These are phyloP conservation scores for Sclerotinia spermophila DNA, from an alignment of 2,329 filamentous ascomycete genomes.

Conservation along the genomic window DNA sequence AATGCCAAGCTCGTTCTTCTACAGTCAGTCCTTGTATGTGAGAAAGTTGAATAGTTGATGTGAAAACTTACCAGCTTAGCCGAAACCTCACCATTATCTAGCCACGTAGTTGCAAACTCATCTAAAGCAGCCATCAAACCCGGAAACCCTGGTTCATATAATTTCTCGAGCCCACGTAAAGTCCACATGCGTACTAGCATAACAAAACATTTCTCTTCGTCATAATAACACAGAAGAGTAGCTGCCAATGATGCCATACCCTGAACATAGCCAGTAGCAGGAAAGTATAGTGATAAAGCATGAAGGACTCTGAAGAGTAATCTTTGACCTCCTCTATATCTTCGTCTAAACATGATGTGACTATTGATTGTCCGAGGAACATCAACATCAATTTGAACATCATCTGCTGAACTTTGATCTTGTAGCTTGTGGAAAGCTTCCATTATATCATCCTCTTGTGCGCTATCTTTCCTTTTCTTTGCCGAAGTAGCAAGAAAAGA, in stretches of 20 bases:
- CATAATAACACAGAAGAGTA: constrained; percentile 92
- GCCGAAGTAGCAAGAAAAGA: constrained; percentile 82
- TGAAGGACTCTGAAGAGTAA: constrained; percentile 90
- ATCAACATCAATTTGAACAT: constrained; percentile 95
- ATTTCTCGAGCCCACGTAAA: constrained; percentile 75
- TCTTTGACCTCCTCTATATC: constrained; percentile 89
- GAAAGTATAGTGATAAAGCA: constrained; percentile 85
- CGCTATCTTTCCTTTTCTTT: constrained; percentile 56
- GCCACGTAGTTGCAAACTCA: constrained; percentile 83
- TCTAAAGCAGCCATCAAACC: constrained; percentile 81
- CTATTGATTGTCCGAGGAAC: constrained; percentile 91
- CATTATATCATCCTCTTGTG: constrained; percentile 68
- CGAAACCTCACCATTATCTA: constrained; percentile 72
- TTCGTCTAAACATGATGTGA: constrained; percentile 93
- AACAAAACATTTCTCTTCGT: constrained; percentile 89
- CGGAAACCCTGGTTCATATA: constrained; percentile 81
- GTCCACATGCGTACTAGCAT: constrained; percentile 97
- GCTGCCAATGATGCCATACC: constrained; percentile 94
- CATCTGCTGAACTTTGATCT: constrained; percentile 73
- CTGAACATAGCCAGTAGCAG: constrained; percentile 91
- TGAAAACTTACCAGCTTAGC: constrained; percentile 75
- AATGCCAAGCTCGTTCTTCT: constrained; percentile 70
- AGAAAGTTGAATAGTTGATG: no score
- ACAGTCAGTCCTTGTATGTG: constrained; percentile 20
- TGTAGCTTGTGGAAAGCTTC: constrained; percentile 70